These are phyloP conservation scores for Dioscorea dumetorum DNA, from an alignment of 106 monocot species.

Conservation along the genomic window DNA sequence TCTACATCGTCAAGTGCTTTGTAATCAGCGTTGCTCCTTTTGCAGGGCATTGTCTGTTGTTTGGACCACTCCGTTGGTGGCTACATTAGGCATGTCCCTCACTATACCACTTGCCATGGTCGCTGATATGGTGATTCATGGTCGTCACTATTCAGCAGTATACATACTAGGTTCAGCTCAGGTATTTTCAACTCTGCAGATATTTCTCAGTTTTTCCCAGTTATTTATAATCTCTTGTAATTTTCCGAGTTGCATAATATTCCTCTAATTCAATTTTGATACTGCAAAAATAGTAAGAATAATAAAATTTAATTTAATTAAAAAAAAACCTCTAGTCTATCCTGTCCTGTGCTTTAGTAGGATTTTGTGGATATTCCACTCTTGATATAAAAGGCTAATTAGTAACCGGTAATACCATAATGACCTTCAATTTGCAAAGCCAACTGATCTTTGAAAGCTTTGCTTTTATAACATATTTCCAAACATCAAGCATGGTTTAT, in stretches of 20 bases:
- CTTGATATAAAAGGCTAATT: too few relatives aligned
- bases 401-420: too few relatives aligned
- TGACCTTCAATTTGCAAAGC: too few relatives aligned
- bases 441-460: too few relatives aligned
- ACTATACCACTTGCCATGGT: conserved; percentile 98
- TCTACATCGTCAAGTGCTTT: not conserved
- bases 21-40: not conserved
- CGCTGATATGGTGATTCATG: conserved; percentile 97
- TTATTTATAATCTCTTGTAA: not conserved
- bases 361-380: too few relatives aligned
- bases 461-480: too few relatives aligned
- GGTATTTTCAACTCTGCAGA: conserved; percentile 30
- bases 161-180: conserved; percentile 92
- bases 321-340: not conserved
- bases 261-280: not conserved
- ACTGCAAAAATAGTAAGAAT: too few relatives aligned
- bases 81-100: conserved; percentile 94
- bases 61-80: conserved; percentile 98
- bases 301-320: too few relatives aligned
- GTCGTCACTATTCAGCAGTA: conserved; percentile 90
- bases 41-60: conserved; percentile 97
- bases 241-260: not conserved
- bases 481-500: too few relatives aligned
- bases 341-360: not conserved
- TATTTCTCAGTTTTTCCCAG: not conserved